These are phyloP conservation scores for Vitellaria paradoxa DNA, from an alignment of 179 eudicot species.

Conservation along the genomic window DNA sequence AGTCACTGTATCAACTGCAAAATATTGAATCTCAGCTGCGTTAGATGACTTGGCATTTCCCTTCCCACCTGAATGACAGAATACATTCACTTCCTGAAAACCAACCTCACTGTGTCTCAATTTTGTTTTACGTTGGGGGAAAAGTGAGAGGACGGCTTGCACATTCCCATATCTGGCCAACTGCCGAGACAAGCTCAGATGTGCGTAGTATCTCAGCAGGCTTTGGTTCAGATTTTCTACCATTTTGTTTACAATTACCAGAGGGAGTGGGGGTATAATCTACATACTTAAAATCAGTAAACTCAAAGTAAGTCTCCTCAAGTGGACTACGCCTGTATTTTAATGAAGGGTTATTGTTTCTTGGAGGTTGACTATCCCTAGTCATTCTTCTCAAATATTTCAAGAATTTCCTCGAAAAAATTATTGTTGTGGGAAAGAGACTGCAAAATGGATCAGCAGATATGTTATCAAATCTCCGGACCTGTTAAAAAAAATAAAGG, in stretches of 20 bases:
- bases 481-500: background rate
- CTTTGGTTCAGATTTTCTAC: constrained; percentile 26
- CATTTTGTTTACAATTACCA: constrained; percentile 19
- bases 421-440: constrained; percentile 17
- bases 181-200: constrained; percentile 54
- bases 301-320: constrained; percentile 46
- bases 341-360: constrained; percentile 44
- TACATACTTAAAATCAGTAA: constrained; percentile 35
- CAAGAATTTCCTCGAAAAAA: constrained; percentile 15
- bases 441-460: constrained; percentile 26
- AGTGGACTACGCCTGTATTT: constrained; percentile 42
- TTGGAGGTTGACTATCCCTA: constrained; percentile 30
- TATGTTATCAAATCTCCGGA: background rate
- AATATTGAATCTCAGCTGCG: constrained; percentile 21
- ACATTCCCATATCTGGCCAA: constrained; percentile 61
- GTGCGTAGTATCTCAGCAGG: constrained; percentile 40
- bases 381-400: constrained; percentile 38
- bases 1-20: constrained; percentile 24
- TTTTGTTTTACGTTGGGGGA: constrained; percentile 38
- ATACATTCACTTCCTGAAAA: constrained; percentile 25
- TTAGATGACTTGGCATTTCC: constrained; percentile 22
- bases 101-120: constrained; percentile 19
- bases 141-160: constrained; percentile 50
- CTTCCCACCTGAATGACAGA: constrained; percentile 24
- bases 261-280: constrained; percentile 30